phyloP scores from a whole-genome alignment of 2,329 filamentous ascomycete genomes.

The Pyrenophora seminiperda region DNA sequence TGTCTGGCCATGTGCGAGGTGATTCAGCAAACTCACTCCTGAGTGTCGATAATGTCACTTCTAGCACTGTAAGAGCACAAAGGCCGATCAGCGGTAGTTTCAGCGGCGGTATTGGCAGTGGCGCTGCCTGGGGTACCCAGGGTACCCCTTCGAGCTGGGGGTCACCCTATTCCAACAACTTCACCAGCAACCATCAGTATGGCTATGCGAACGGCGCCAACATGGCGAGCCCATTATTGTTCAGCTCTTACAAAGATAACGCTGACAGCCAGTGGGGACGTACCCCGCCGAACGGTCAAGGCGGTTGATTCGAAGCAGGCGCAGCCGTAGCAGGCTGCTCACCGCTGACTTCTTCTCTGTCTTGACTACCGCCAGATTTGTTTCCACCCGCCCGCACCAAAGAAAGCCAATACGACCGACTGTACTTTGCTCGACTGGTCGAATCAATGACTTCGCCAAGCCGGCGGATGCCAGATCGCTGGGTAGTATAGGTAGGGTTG shows the following conservation, averaged over 20 bases:
- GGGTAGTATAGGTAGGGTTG: no score
- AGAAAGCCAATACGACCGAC: not conserved
- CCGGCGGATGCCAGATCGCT: no score
- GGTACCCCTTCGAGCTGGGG: constrained; percentile 32
- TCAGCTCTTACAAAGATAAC: constrained; percentile 46
- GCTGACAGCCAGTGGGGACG: constrained; percentile 42
- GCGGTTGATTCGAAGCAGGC: constrained; percentile 37
- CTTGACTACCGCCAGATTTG: not conserved
- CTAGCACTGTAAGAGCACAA: constrained; percentile 21
- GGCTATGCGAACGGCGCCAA: constrained; percentile 29
- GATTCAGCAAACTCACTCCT: constrained; percentile 51
- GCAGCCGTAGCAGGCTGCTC: constrained; percentile 23
- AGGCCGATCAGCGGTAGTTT: constrained; percentile 38
- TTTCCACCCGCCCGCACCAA: not conserved
- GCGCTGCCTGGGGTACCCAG: constrained; percentile 42
- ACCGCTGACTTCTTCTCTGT: constrained; percentile 11
- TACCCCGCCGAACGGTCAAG: constrained; percentile 47
- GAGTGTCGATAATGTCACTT: constrained; percentile 36
- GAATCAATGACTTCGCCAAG: no score
- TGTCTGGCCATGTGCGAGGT: constrained; percentile 51
- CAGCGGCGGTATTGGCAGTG: constrained; percentile 28
- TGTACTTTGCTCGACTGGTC: no score
- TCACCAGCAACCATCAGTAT: constrained; percentile 26
- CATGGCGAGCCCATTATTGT: constrained; percentile 51
- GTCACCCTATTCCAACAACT: constrained; percentile 31